Percentiles rank a stretch among this genome's conserved stretches.
Evolutionary conservation across 129 eudicot genomes (phyloP).

Genomic region (Centella asiatica): DNA sequence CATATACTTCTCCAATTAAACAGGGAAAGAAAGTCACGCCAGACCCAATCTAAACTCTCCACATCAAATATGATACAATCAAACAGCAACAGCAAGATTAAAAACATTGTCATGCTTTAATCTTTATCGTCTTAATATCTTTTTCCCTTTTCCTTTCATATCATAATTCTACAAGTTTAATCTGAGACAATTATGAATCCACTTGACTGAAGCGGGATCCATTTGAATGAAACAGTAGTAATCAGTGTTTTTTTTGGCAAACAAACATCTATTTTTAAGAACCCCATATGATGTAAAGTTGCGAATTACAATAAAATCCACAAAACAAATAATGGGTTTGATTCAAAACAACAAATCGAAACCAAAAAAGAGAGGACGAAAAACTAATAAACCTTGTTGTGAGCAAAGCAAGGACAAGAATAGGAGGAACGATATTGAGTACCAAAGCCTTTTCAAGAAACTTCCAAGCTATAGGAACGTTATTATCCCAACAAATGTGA

Average conservation of each 20-base stretch:
- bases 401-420: conserved; percentile 73
- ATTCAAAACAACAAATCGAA: background rate
- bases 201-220: background rate
- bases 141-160: too few species aligned
- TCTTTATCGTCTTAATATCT: conserved; percentile 1
- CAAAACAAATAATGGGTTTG: background rate
- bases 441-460: conserved; percentile 66
- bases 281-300: too few species aligned
- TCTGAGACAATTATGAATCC: conserved; percentile 13
- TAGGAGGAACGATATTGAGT: conserved; percentile 65
- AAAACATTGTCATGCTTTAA: background rate
- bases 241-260: too few species aligned
- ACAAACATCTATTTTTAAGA: too few species aligned
- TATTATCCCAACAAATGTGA: conserved; percentile 93
- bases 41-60: background rate
- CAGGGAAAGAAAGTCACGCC: background rate
- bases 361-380: background rate
- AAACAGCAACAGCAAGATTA: background rate
- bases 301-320: background rate
- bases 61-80: background rate
- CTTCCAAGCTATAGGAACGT: conserved; percentile 86
- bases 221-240: background rate
- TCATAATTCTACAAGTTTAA: too few species aligned
- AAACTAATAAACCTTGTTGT: conserved; percentile 52
- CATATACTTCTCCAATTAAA: background rate